Conservation (phyloP, 768 basidiomycete genomes). For the Serendipita sp. region DNA sequence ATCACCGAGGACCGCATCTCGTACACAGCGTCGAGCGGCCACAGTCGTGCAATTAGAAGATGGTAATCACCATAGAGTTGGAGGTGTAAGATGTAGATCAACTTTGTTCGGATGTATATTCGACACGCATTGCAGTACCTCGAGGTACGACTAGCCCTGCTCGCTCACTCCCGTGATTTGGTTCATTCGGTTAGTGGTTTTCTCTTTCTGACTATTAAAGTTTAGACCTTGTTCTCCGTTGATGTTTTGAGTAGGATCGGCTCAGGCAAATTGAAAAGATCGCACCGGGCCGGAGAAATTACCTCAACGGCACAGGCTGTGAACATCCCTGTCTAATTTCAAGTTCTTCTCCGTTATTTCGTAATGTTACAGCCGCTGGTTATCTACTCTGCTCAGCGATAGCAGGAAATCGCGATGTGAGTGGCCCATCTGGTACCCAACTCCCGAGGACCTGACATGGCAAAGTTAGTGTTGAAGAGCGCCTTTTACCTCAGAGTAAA, state of each 20-base stretch:
- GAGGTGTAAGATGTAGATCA: not conserved
- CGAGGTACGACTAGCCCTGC: constrained; percentile 13
- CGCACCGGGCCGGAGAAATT: too few relatives aligned
- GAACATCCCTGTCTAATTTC: too few relatives aligned
- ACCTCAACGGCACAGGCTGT: too few relatives aligned
- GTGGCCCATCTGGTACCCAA: too few relatives aligned
- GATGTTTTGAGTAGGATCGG: too few relatives aligned
- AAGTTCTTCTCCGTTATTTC: too few relatives aligned
- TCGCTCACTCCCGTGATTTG: constrained; percentile 15
- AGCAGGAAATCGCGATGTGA: too few relatives aligned
- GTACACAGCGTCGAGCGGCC: constrained; percentile 8
- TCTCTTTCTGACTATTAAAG: too few relatives aligned
- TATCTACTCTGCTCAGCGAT: too few relatives aligned
- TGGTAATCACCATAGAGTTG: not conserved
- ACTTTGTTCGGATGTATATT: constrained; percentile 15
- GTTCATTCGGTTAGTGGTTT: constrained; percentile 2
- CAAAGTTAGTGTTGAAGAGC: not conserved
- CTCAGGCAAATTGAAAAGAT: too few relatives aligned
- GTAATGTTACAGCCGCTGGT: too few relatives aligned
- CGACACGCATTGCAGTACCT: constrained; percentile 14
- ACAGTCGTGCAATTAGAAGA: not conserved
- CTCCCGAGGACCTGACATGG: too few relatives aligned
- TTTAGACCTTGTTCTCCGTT: not conserved
- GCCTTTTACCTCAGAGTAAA: not conserved
- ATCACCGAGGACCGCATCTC: constrained; percentile 7